These are phyloP conservation scores for Sporopachydermia cereana DNA, from an alignment of 1,139 yeast genomes.

Conservation along the genomic window DNA sequence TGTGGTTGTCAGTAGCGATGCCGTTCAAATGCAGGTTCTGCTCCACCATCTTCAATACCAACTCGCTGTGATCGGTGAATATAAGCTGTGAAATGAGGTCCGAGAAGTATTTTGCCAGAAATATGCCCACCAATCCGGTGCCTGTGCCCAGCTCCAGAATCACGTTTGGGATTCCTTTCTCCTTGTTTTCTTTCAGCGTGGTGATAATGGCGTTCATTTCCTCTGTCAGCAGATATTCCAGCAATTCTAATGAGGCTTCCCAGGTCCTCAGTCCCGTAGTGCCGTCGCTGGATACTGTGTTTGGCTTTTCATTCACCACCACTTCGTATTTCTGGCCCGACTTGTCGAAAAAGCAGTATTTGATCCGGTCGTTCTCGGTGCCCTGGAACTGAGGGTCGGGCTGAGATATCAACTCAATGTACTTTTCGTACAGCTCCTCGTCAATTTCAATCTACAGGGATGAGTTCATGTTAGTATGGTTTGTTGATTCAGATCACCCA, in stretches of 20 bases:
- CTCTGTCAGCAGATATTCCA: constrained; percentile 31
- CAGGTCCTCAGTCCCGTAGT: constrained; percentile 88
- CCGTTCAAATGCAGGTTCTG: constrained; percentile 38
- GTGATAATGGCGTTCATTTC: constrained; percentile 1
- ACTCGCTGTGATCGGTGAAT: constrained; percentile 67
- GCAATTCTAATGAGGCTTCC: constrained; percentile 79
- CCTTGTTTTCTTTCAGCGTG: background rate
- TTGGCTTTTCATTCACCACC: constrained; percentile 47
- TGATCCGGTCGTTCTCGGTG: background rate
- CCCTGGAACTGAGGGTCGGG: background rate
- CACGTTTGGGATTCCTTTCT: constrained; percentile 3
- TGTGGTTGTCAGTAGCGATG: constrained; percentile 12
- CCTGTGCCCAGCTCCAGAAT: constrained; percentile 81
- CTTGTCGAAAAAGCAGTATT: constrained; percentile 2
- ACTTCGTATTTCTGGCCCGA: constrained; percentile 20
- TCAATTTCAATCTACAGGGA: constrained; percentile 5
- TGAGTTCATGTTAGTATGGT: no score
- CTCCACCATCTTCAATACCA: constrained; percentile 41
- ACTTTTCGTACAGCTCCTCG: constrained; percentile 4
- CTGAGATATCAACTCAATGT: background rate
- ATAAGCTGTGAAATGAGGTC: constrained; percentile 22
- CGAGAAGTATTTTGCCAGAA: constrained; percentile 26
- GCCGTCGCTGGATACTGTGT: constrained; percentile 55
- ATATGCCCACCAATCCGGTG: constrained; percentile 71
- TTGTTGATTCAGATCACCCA: no score